These are phyloP conservation scores for Neostapfia colusana DNA, from an alignment of 176 grass and related monocot genomes.

Conservation along the genomic window DNA sequence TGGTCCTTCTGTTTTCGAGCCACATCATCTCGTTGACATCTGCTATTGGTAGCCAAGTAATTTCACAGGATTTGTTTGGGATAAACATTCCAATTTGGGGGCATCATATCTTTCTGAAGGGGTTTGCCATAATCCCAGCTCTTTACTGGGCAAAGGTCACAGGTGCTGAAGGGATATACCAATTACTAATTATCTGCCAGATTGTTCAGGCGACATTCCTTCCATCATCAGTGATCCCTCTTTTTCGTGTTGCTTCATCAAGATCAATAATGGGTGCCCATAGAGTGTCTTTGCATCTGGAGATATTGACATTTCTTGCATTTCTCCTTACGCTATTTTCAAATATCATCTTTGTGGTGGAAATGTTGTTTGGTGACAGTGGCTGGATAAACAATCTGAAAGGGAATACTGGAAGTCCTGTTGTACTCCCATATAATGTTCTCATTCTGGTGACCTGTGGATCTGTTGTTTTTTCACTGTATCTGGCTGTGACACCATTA, in stretches of 20 bases:
- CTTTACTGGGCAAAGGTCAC: constrained; percentile 62
- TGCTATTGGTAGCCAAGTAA: constrained; percentile 68
- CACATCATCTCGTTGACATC: constrained; percentile 80
- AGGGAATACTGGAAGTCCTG: constrained; percentile 67
- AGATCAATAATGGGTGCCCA: constrained; percentile 81
- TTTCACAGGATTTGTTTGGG: constrained; percentile 80
- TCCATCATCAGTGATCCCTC: constrained; percentile 82
- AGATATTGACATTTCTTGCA: constrained; percentile 73
- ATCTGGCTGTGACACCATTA: constrained; percentile 80
- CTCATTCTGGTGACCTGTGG: constrained; percentile 64
- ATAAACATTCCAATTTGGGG: constrained; percentile 55
- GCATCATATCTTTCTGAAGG: constrained; percentile 69
- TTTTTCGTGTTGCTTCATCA: constrained; percentile 89
- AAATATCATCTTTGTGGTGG: constrained; percentile 80
- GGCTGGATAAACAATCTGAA: constrained; percentile 74
- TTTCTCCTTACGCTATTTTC: constrained; percentile 85
- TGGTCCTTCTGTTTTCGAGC: constrained; percentile 89
- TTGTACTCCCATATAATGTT: constrained; percentile 60
- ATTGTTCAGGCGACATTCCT: constrained; percentile 91
- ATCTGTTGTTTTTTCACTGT: constrained; percentile 70
- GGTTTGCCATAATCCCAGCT: constrained; percentile 67
- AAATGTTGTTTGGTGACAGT: constrained; percentile 95
- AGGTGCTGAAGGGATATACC: constrained; percentile 88
- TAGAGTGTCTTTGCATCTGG: constrained; percentile 77
- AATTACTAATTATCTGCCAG: constrained; percentile 86